Evolutionary conservation across 1,284 basidiomycete genomes (phyloP), one percentile per base, ranked within the genome.

Genomic region (Ganoderma multipileum): DNA sequence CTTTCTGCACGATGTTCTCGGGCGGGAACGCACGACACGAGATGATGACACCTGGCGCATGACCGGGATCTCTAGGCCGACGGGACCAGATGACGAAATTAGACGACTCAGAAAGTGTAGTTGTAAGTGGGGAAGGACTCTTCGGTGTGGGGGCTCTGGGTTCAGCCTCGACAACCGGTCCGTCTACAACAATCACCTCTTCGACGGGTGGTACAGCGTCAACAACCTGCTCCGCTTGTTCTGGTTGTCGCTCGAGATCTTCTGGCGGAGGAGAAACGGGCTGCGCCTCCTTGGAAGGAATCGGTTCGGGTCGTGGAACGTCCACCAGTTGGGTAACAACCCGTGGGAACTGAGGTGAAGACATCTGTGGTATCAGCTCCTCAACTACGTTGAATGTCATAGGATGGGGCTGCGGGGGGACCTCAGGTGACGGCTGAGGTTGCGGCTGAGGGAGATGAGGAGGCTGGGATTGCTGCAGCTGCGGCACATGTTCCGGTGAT

Each of bases 21-120:
- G 91, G 90, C 3, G 91, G 91, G 52, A 83, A 82, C 2, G 90
- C 88, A 28, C 76, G 80, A 0, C 87, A 83, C 0, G 90, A 90
- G 33, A 92, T 88, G 70, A 92, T 91, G 66, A 93, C 84, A 9
- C 87, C 86, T 3, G 89, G 90, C 0, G 91, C 91, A 64, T 79
- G 77, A 2, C 83, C 79, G 1, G 91, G 91, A 75, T 91, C 80
- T 14, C 82, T 79, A 0, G 91, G 91, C 38, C 89, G 85, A 33
- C 86, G 84, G 0, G 91, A 91, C 90, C 90, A 92, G 41, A 92
- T 85, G 11, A 86, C 89, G 82, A 84, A 90, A 42, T 70, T 63
- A 7, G 73, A 68, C 1, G 64, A 20, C 30, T 70, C 62, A 8
- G 69, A 42, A 4, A 61, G 23, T 0, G 70, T 63, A 7, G 69